These are phyloP conservation scores for Cubamyces lactineus DNA, from an alignment of 768 basidiomycete species.

Conservation along the genomic window DNA sequence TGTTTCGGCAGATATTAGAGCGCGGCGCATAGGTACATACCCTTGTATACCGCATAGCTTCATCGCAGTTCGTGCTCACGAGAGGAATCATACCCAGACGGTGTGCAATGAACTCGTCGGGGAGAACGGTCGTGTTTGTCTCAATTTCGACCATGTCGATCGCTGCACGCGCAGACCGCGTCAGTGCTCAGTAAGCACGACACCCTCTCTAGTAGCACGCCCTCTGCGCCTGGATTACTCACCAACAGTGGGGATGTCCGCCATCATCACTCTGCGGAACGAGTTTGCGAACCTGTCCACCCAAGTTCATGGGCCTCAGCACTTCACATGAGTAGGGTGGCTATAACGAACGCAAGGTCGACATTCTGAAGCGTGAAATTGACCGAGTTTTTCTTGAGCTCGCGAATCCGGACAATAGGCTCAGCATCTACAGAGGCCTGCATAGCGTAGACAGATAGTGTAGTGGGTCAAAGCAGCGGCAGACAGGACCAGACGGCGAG, in stretches of 20 bases:
- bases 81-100: conserved; percentile 94
- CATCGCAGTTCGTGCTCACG: conserved; percentile 84
- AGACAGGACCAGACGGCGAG: not conserved
- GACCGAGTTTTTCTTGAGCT: conserved; percentile 82
- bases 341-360: conserved; percentile 79
- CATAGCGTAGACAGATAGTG: not conserved
- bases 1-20: not conserved
- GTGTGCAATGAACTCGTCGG: conserved; percentile 98
- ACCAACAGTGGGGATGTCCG: conserved; percentile 97
- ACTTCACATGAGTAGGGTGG: not conserved
- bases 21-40: conserved; percentile 42
- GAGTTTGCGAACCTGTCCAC: conserved; percentile 86
- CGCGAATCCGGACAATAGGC: conserved; percentile 79
- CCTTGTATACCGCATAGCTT: conserved; percentile 80
- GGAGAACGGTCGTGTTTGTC: conserved; percentile 88
- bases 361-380: conserved; percentile 96
- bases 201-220: not conserved
- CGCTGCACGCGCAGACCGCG: conserved; percentile 49
- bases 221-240: conserved; percentile 35
- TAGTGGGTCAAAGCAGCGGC: not conserved
- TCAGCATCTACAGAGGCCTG: conserved; percentile 40
- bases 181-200: conserved; percentile 6
- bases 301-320: conserved; percentile 8
- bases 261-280: conserved; percentile 90
- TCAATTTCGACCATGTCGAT: conserved; percentile 97